A percentile compares a stretch with the other conserved stretches of the same genome.
Conservation (phyloP, 352 stramenopile genomes). For the Salisapilia sapeloensis region DNA sequence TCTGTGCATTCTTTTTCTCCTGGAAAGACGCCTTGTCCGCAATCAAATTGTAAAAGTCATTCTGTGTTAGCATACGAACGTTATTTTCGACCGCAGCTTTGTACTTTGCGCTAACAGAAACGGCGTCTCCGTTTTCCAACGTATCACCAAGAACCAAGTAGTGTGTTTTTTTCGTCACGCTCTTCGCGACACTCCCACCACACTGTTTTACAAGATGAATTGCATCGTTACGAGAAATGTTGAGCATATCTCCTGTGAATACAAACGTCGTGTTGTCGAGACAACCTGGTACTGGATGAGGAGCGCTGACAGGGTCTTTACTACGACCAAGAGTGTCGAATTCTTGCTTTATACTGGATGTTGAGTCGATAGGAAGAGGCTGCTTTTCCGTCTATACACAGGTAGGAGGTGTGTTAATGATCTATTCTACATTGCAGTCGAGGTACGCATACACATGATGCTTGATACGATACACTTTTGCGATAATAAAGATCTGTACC, state of each 20-base stretch:
- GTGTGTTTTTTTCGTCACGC: slow-evolving; percentile 49
- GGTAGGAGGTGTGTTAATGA: neutral
- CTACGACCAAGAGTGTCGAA: too few relatives aligned
- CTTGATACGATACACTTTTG: too few relatives aligned
- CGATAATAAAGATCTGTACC: too few relatives aligned
- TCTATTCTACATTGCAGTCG: too few relatives aligned
- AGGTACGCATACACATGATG: too few relatives aligned
- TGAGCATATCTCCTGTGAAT: slow-evolving; percentile 52
- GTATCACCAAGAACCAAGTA: slow-evolving; percentile 53
- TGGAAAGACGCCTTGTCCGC: slow-evolving; percentile 30
- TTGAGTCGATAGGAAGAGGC: too few relatives aligned
- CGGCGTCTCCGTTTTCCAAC: slow-evolving; percentile 47
- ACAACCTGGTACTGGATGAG: slow-evolving; percentile 30
- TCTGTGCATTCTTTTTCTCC: slow-evolving; percentile 33
- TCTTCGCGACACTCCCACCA: slow-evolving; percentile 40
- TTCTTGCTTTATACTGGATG: too few relatives aligned
- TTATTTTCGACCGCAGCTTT: slow-evolving; percentile 75
- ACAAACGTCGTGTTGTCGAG: slow-evolving; percentile 64
- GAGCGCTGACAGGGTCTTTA: slow-evolving; percentile 18
- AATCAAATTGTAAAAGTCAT: slow-evolving; percentile 78
- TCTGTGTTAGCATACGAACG: slow-evolving; percentile 71
- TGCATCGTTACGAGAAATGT: slow-evolving; percentile 37
- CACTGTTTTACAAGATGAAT: slow-evolving; percentile 69
- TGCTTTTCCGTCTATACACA: too few relatives aligned
- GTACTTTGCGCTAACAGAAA: slow-evolving; percentile 71